phyloP scores from a whole-genome alignment of 495 filamentous ascomycete genomes.

The Glonium stellatum region DNA sequence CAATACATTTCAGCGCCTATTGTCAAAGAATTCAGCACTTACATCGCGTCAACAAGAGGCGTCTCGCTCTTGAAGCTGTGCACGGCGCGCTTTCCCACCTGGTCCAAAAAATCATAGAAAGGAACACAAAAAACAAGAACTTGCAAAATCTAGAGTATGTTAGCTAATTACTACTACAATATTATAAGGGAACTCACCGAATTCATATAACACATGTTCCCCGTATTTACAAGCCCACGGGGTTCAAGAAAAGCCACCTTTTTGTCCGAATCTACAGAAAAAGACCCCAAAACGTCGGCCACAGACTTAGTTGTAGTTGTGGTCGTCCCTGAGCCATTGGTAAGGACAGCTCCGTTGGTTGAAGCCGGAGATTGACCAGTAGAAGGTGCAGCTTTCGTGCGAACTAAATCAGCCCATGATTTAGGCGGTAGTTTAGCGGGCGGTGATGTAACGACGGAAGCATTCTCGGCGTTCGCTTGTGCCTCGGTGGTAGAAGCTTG shows the following conservation, averaged over 20 bases:
- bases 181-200: conserved; percentile 56
- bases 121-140: conserved; percentile 86
- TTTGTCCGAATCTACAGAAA: conserved; percentile 52
- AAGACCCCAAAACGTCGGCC: conserved; percentile 62
- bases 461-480: conserved; percentile 31
- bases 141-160: conserved; percentile 66
- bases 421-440: conserved; percentile 48
- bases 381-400: conserved; percentile 41
- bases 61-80: conserved; percentile 94
- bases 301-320: conserved; percentile 44
- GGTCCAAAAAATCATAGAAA: conserved; percentile 90
- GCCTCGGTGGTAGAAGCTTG: conserved; percentile 30
- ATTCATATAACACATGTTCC: conserved; percentile 99
- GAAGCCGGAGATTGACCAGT: conserved; percentile 24
- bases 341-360: conserved; percentile 42
- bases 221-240: conserved; percentile 90
- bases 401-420: conserved; percentile 71
- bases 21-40: conserved; percentile 37
- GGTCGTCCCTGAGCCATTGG: conserved; percentile 42
- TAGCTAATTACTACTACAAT: conserved; percentile 11
- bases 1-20: neutral
- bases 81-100: conserved; percentile 69
- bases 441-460: conserved; percentile 38
- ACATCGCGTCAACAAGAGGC: conserved; percentile 90
- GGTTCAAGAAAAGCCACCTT: conserved; percentile 84